Evolutionary conservation across 2,329 filamentous ascomycete species (phyloP).

Genomic region (Neofusicoccum sp.): DNA sequence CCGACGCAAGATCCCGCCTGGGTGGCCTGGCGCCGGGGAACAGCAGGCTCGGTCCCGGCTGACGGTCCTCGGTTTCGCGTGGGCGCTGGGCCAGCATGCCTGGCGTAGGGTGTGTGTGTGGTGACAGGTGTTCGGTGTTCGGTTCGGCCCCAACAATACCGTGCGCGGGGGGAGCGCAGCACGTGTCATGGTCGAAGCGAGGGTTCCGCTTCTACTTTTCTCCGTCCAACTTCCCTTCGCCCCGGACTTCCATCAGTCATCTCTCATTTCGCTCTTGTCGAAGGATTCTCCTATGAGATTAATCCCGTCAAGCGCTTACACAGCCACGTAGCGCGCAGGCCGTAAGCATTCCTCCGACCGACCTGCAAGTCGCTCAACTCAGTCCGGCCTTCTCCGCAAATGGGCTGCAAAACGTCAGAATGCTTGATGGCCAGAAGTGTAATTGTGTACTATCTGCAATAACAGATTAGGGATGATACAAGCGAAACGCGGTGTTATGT

Average conservation of each 20-base stretch:
- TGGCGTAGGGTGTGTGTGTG: constrained; percentile 4
- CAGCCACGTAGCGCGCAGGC: not conserved
- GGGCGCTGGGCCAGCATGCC: not conserved
- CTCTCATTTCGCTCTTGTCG: not conserved
- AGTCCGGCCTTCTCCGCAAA: too few species aligned
- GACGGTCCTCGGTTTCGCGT: constrained; percentile 10
- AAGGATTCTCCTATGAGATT: not conserved
- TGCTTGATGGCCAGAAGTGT: too few species aligned
- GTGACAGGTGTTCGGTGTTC: constrained; percentile 10
- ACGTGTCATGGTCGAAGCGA: not conserved
- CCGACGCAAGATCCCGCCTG: not conserved
- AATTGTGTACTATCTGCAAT: too few species aligned
- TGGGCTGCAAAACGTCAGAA: too few species aligned
- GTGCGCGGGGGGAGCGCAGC: not conserved
- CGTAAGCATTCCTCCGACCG: not conserved
- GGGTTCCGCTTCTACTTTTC: constrained; percentile 5
- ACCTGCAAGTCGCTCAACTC: not conserved
- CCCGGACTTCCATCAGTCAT: not conserved
- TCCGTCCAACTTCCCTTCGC: not conserved
- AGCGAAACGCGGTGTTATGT: too few species aligned
- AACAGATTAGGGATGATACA: too few species aligned
- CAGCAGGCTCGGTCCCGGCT: not conserved
- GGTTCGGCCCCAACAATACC: constrained; percentile 3
- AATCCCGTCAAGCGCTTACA: constrained; percentile 1
- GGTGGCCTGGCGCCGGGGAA: not conserved